A percentile compares a stretch with the other conserved stretches of the same genome.
Conservation (phyloP, 2,329 filamentous ascomycete species). For the Leptographium wingfieldii region DNA sequence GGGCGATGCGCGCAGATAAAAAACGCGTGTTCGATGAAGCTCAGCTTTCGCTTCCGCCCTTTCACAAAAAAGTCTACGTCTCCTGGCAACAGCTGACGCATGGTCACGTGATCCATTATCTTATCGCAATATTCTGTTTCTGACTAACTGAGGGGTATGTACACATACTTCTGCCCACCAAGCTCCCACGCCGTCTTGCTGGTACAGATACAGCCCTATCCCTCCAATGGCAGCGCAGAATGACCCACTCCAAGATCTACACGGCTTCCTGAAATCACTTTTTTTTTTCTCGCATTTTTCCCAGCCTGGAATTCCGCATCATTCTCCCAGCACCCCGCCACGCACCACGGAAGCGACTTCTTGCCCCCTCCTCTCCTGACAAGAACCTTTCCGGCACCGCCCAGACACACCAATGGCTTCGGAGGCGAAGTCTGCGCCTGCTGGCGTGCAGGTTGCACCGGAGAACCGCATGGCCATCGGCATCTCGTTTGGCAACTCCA, state of each 20-base stretch:
- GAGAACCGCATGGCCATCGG: slow-evolving; percentile 66
- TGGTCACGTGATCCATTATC: not conserved
- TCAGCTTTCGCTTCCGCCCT: too few species aligned
- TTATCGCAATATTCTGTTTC: too few species aligned
- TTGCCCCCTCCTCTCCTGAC: not conserved
- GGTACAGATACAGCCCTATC: not conserved
- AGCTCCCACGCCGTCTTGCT: too few species aligned
- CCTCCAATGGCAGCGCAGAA: not conserved
- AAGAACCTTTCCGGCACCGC: not conserved
- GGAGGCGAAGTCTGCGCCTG: slow-evolving; percentile 1
- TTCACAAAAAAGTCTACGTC: not conserved
- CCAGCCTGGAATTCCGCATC: not conserved
- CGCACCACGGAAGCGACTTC: not conserved
- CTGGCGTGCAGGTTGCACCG: slow-evolving; percentile 25
- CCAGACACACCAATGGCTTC: slow-evolving; percentile 5
- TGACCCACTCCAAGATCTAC: not conserved
- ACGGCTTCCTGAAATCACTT: not conserved
- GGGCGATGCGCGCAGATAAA: not conserved
- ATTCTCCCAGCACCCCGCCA: not conserved
- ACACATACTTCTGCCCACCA: too few species aligned
- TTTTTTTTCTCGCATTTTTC: not conserved
- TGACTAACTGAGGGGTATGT: too few species aligned
- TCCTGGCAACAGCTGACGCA: not conserved
- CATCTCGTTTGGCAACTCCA: slow-evolving; percentile 95
- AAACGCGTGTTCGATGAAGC: not conserved